phyloP scores from a whole-genome alignment of 495 filamentous ascomycete genomes.

The Podospora fimiseda region DNA sequence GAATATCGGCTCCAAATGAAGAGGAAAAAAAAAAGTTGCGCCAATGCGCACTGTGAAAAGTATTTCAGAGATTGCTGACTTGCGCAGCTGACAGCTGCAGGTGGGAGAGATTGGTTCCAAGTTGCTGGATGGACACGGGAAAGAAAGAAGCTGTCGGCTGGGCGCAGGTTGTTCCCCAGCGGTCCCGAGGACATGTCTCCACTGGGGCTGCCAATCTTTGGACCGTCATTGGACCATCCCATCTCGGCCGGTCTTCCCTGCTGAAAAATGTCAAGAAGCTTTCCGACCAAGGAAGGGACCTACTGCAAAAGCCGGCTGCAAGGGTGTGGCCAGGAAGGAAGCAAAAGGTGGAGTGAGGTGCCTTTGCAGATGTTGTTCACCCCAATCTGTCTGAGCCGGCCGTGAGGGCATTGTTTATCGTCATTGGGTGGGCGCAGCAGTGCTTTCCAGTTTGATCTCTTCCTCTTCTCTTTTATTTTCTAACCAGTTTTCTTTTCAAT shows the following conservation, averaged over 20 bases:
- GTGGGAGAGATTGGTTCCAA: not conserved
- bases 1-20: not conserved
- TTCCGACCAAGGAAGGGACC: not conserved
- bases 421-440: too few species aligned
- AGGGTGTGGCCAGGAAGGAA: too few species aligned
- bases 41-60: conserved; percentile 16
- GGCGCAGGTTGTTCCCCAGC: not conserved
- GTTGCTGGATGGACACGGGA: not conserved
- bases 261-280: too few species aligned
- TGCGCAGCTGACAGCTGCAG: conserved; percentile 8
- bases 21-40: conserved; percentile 2
- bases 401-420: not conserved
- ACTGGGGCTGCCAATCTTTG: not conserved
- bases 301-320: not conserved
- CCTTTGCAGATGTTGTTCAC: not conserved
- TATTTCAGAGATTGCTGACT: too few species aligned
- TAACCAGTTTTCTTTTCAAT: too few species aligned
- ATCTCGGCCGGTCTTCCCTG: too few species aligned
- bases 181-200: not conserved
- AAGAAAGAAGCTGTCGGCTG: not conserved
- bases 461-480: too few species aligned
- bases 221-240: not conserved
- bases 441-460: too few species aligned
- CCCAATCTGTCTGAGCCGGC: not conserved
- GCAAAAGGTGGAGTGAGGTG: too few species aligned